Evolutionary conservation across 192 early-diverging fungal genomes (phyloP), one percentile per base, ranked within the genome.

Genomic region (Phlyctochytrium bullatum): DNA sequence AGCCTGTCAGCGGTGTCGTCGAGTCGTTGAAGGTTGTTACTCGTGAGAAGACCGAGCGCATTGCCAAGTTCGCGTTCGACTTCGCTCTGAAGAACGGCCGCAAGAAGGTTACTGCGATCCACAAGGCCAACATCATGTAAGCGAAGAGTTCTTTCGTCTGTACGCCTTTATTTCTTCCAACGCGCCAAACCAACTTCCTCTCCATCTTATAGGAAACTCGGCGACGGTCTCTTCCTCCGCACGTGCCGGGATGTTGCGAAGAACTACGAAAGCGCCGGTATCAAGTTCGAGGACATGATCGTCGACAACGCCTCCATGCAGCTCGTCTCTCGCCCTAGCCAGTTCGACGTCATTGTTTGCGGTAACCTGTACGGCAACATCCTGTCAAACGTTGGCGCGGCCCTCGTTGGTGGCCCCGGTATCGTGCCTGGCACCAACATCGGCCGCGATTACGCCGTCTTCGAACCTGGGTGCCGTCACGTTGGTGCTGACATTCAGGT

Each of bases 301-400:
- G 97, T 99, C 69, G 97, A 99, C 80, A 99, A 99, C 85, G 93
- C 94, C 54, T 92, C 97, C 60, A 99, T 99, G 97, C 97, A 99
- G 86, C 86, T 99, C n/a, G 95, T 97, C 52, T 91, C 93, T 73
- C 90, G 85, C 78, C 97, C 97, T 60, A 88, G 90, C 77, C 97
- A 99, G 81, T 99, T 99, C 64, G 97, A 99, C 76, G 97, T 99
- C 52, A 94, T 99, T 85, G 94, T 99, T 65, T 96, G 94, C 90
- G 94, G 94, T 66, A 99, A 99, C 87, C 88, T 99, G 78, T 99
- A 99, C 83, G 97, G 97, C 71, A 98, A 94, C 89, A 99, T 99
- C 75, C 89, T 98, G 58, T 93, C 92, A 73, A 99, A 99, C 82
- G 91, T 99, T 64, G 97, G 97, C 67, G 94, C 97, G 63, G 97